Percentiles rank a stretch among this genome's conserved stretches.
phyloP scores from a whole-genome alignment of 2,329 filamentous ascomycete species.

The Fonsecaea multimorphosa region DNA sequence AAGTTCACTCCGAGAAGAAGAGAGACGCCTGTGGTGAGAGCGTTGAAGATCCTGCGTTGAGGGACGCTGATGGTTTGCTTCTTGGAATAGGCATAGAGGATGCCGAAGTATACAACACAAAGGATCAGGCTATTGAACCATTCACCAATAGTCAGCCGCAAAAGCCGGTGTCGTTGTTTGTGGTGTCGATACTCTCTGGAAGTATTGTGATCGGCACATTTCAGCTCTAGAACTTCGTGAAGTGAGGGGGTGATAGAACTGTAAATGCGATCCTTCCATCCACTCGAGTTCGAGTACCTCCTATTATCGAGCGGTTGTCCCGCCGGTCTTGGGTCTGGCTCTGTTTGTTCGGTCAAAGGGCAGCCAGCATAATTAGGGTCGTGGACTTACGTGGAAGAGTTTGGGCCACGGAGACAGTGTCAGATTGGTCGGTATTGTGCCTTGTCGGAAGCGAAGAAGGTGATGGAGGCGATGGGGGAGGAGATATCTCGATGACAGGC shows the following conservation, averaged over 20 bases:
- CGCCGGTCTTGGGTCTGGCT: slow-evolving; percentile 3
- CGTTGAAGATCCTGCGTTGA: slow-evolving; percentile 35
- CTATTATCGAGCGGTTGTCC: slow-evolving; percentile 1
- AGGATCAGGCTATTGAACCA: slow-evolving; percentile 31
- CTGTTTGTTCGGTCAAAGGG: slow-evolving; percentile 19
- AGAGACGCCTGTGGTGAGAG: slow-evolving; percentile 30
- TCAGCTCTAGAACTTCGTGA: slow-evolving; percentile 27
- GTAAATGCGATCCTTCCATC: slow-evolving; percentile 21
- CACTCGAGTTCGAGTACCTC: slow-evolving; percentile 25
- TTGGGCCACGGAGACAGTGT: slow-evolving; percentile 6
- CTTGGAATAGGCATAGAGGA: slow-evolving; percentile 30
- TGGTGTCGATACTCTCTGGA: slow-evolving; percentile 25
- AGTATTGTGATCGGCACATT: slow-evolving; percentile 12
- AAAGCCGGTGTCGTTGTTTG: slow-evolving; percentile 32
- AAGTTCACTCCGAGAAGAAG: slow-evolving; percentile 35
- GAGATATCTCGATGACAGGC: slow-evolving; percentile 16
- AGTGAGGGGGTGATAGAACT: slow-evolving; percentile 28
- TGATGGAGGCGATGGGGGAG: slow-evolving; percentile 3
- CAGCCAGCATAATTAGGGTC: neutral
- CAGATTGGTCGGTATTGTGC: neutral
- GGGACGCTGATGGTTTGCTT: slow-evolving; percentile 22
- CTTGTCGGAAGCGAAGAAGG: slow-evolving; percentile 2
- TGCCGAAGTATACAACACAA: slow-evolving; percentile 30
- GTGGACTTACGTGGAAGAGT: slow-evolving; percentile 17
- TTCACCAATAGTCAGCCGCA: slow-evolving; percentile 34